phyloP scores from a whole-genome alignment of 2,329 filamentous ascomycete genomes.

The Ustilaginoidea virens region DNA sequence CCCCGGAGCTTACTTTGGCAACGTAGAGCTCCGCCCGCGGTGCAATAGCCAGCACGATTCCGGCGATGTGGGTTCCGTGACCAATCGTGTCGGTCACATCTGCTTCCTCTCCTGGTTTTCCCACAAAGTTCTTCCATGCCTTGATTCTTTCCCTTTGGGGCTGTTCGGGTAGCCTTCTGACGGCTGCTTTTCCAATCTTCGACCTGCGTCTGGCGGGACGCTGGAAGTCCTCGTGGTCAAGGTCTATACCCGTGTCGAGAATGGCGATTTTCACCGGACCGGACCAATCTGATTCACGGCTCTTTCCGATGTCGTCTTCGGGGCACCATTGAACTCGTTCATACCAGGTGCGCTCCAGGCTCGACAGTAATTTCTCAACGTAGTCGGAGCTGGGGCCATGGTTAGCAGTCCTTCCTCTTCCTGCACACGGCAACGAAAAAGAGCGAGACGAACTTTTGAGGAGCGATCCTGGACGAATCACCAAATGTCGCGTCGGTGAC shows the following conservation, averaged over 20 bases:
- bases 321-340: conserved; percentile 5
- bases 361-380: conserved; percentile 1
- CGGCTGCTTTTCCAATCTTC: conserved; percentile 1
- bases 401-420: too few species aligned
- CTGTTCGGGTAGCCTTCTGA: conserved; percentile 2
- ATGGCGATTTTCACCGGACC: conserved; percentile 7
- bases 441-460: neutral
- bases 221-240: conserved; percentile 5
- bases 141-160: conserved; percentile 5
- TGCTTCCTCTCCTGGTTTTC: conserved; percentile 2
- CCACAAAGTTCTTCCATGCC: conserved; percentile 5
- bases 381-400: neutral
- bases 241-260: conserved; percentile 7
- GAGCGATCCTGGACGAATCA: neutral
- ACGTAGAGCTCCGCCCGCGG: conserved; percentile 6
- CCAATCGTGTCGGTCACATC: conserved; percentile 5
- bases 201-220: conserved; percentile 4
- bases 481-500: conserved; percentile 1
- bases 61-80: conserved; percentile 7
- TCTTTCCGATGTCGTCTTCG: conserved; percentile 3
- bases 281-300: conserved; percentile 3
- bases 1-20: conserved; percentile 4
- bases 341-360: conserved; percentile 6
- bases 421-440: too few species aligned
- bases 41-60: conserved; percentile 5